Evolutionary conservation across 2,329 filamentous ascomycete species (phyloP).

Genomic region (Chaetomium strumarium): DNA sequence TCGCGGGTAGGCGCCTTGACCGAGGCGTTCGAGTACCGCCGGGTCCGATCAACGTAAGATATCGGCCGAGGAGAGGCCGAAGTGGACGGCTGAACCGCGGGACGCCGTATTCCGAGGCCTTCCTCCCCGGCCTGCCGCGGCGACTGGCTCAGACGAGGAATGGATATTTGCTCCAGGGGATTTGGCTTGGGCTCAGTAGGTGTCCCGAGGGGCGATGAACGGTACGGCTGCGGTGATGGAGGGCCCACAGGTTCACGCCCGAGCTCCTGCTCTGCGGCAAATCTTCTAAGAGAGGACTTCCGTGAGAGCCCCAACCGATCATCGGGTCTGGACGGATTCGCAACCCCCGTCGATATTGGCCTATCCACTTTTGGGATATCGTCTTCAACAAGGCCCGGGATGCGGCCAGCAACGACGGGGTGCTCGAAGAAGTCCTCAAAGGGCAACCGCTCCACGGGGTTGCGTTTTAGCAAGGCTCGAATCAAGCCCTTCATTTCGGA

Average conservation of each 20-base stretch:
- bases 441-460: constrained; percentile 74
- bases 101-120: constrained; percentile 48
- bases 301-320: constrained; percentile 29
- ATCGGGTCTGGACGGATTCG: constrained; percentile 29
- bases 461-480: constrained; percentile 73
- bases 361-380: constrained; percentile 50
- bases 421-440: constrained; percentile 83
- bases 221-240: constrained; percentile 36
- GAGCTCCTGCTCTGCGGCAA: constrained; percentile 33
- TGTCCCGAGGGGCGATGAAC: constrained; percentile 40
- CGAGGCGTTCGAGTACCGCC: constrained; percentile 38
- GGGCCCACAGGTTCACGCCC: constrained; percentile 29
- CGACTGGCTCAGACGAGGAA: constrained; percentile 33
- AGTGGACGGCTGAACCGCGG: constrained; percentile 40
- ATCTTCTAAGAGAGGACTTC: constrained; percentile 37
- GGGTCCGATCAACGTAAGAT: constrained; percentile 33
- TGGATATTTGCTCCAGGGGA: constrained; percentile 27
- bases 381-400: constrained; percentile 75
- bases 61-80: constrained; percentile 42
- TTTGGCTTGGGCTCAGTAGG: constrained; percentile 34
- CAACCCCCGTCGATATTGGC: constrained; percentile 31
- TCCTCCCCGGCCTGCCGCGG: constrained; percentile 43
- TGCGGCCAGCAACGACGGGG: constrained; percentile 64
- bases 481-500: constrained; percentile 76
- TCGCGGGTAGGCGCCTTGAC: constrained; percentile 31